These are phyloP conservation scores for Datura wrightii DNA, from an alignment of 257 asterid species.

Conservation along the genomic window DNA sequence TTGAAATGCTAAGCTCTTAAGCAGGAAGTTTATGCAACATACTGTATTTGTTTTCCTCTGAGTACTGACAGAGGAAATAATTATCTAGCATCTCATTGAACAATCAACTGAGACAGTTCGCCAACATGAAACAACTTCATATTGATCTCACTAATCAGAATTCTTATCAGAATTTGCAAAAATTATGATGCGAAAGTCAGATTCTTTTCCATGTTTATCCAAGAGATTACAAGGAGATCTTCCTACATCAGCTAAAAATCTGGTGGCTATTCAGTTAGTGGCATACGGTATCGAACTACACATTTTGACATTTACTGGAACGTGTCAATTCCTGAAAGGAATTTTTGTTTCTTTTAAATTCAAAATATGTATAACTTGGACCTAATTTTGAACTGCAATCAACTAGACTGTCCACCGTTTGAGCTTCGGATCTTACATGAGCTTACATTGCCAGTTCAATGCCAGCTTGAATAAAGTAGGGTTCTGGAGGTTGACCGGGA, in stretches of 20 bases:
- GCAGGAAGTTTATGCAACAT: neutral
- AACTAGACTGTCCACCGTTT: neutral
- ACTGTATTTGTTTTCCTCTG: slow-evolving; percentile 1
- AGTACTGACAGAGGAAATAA: neutral
- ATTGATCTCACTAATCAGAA: slow-evolving; percentile 17
- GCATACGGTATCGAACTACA: neutral
- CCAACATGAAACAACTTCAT: slow-evolving; percentile 1
- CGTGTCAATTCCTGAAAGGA: neutral
- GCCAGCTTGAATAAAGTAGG: neutral
- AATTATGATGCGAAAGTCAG: neutral
- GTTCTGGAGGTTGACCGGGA: neutral
- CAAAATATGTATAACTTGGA: neutral
- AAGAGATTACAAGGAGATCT: slow-evolving; percentile 18
- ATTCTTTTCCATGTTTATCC: neutral
- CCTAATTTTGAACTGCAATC: neutral
- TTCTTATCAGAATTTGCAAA: slow-evolving; percentile 17
- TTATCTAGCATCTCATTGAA: neutral
- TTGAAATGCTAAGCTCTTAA: neutral
- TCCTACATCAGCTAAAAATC: slow-evolving; percentile 19
- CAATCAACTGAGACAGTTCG: neutral
- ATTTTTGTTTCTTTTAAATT: neutral
- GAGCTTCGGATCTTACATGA: neutral
- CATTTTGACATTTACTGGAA: neutral
- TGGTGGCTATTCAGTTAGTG: neutral
- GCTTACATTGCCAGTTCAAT: neutral